Base-by-base conservation (phyloP, 768 basidiomycete species). In the Russula ochroleuca region DNA sequence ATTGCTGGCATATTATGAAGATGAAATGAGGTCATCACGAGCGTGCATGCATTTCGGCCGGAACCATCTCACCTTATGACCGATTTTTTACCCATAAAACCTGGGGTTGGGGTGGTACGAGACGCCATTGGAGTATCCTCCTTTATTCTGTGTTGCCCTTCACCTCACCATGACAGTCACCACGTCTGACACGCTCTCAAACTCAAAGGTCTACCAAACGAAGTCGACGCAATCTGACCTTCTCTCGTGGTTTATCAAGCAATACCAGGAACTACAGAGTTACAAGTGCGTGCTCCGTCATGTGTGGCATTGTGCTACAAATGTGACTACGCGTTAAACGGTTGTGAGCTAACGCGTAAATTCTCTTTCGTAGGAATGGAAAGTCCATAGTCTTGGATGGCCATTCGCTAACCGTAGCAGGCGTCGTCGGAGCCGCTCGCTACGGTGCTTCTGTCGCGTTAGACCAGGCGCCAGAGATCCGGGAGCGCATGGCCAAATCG, bases 391-490 rank as follows among this genome's bases (percentile, higher is more conserved):
- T 80, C n/a, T 77, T 94, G 54, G 84, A 87, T 58, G 92, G 92
- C 10, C 79, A 86, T 63, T 80, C 76, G 14, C 80, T 94, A 35
- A 84, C 90, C 0, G 85, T 94, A 59, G 81, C 89, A 3, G 88
- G 87, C 58, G 85, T 94, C 11, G 80, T 86, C n/a, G 90, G 89
- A 9, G 80, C 85, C 2, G 85, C 92, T 0, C 83, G 91, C 57
- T 85, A 86, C 69, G 74, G 78, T 13, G 78, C 84, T 5, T 66
- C 78, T 14, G 82, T 86, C 38, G 54, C 72, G 57, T 76, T 90
- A 25, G 79, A 83, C 71, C 73, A 78, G 17, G 80, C 82, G 2
- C 75, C 80, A 6, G 71, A 70, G 17, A 74, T 84, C 67, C 79
- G 77, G 65, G 76, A 76, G 14, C 84, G 81, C 41, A 79, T 94